Base-by-base conservation (phyloP, 164 flowering plant genomes). In the Sedum album region DNA sequence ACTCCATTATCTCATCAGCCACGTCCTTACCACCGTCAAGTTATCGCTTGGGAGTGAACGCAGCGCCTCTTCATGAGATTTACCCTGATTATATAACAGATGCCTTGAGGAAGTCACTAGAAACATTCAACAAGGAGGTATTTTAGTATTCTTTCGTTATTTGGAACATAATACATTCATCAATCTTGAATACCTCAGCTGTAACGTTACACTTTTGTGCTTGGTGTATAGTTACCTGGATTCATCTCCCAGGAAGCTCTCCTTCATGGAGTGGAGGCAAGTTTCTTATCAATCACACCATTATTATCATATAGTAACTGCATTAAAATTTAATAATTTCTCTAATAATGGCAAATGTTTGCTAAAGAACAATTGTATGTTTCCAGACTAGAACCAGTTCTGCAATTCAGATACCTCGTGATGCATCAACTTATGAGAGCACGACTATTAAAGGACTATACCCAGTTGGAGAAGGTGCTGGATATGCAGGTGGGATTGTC, bases 391-490 rank as follows among this genome's bases (percentile, higher is more conserved):
- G 99, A 77, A 91, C 99, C 21, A 95, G 99, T 73, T 84, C 97
- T 68, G 97, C 99, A 7, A 73, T 92, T 70, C 92, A 88, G 73
- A 90, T 95, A 74, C 76, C 83, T 6, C 92, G 99, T 20, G 67
- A 75, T 60, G 33, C 38, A 31, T 83, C 79, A 31, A 88, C 89
- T n/a, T 92, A 83, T 55, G 97, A 95, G 79, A 80, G 97, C 83
- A 79, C 76, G 1, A 84, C 91, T 3, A n/a, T 95, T 38, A 83
- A 81, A 76, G 94, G 97, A 41, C 83, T 95, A 0, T 95, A 86
- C 70, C 97, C 99, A 30, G 76, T 86, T 55, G 99, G 99, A 71
- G 99, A 95, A 86, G 97, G 99, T 36, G 99, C 99, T 21, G 99
- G 99, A 18, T 95, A 87, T 82, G 99, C 97, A 18, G 99, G 99